Base-by-base conservation (phyloP, 2,329 filamentous ascomycete genomes). In the Ilyonectria mors-panacis region DNA sequence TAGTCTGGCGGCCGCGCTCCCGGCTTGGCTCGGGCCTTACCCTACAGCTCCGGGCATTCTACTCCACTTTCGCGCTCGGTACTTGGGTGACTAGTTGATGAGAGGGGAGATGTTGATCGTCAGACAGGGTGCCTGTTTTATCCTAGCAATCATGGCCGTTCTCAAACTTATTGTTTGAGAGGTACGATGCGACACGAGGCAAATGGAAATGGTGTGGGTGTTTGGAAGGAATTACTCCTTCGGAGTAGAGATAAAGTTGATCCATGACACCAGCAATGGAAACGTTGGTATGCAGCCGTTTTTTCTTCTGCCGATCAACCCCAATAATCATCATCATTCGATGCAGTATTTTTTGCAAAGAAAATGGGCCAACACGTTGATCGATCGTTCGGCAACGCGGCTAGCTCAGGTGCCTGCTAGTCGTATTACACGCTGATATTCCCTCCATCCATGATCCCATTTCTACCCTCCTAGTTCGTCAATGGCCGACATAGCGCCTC, bases 1-100 rank as follows among this genome's bases (percentile, higher is more conserved):
- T 37, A 33, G 13, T 54, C 57, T 62, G 60, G 64, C 60, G 53
- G 59, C 44, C 60, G 65, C 58, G 60, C 67, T 30, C 53, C 61
- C 70, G 70, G 70, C 67, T 62, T 70, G 59, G 58, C 66, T 69
- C 69, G 69, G 69, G 39, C 57, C 65, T 62, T 70, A 50, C 44
- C 39, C 44, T 30, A 23, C 17, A 33, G 26, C 37, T 47, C 68
- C 51, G 56, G 39, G 28, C 26, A 26, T 21, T 47, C 19, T 13
- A 45, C 55, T 57, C 48, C 28, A 30, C 48, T 33, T 47, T 47
- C 19, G 28, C 28, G 26, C 48, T 30, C 61, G 45, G 51, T 56
- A 65, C n/a, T 69, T 53, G 28, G 19, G 9, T 26, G 47, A 19
- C 26, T 7, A 8, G 23, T 50, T 33, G 17, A 26, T 12, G 30